Conservation (phyloP, 495 filamentous ascomycete species). For the Ascodesmis nigricans region DNA sequence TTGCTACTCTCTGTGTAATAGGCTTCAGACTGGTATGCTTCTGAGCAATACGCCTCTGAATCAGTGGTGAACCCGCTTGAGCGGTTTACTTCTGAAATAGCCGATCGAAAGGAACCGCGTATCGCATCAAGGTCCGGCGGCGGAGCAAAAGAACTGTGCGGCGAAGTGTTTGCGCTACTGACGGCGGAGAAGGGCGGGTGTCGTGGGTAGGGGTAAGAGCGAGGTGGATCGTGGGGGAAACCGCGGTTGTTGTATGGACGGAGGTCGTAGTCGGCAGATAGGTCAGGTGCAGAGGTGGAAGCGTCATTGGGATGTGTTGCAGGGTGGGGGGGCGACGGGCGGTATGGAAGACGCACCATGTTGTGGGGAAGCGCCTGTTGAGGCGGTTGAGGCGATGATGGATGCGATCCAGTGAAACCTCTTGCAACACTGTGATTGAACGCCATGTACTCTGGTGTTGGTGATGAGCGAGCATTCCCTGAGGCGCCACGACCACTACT, state of each 20-base stretch:
- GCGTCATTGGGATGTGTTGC: slow-evolving; percentile 5
- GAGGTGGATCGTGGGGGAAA: slow-evolving; percentile 7
- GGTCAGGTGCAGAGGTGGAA: slow-evolving; percentile 15
- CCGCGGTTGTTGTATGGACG: slow-evolving; percentile 9
- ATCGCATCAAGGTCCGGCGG: slow-evolving; percentile 9
- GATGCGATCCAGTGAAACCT: slow-evolving; percentile 16
- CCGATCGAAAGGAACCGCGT: slow-evolving; percentile 16
- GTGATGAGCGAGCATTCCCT: no score
- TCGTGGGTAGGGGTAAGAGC: slow-evolving; percentile 13
- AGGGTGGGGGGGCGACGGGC: slow-evolving; percentile 9
- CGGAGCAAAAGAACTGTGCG: slow-evolving; percentile 14
- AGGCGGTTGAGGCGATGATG: not conserved
- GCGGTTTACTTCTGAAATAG: slow-evolving; percentile 12
- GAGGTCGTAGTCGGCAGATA: slow-evolving; percentile 15
- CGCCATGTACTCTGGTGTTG: no score
- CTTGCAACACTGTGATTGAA: no score
- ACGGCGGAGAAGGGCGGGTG: slow-evolving; percentile 15
- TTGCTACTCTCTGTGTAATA: slow-evolving; percentile 36
- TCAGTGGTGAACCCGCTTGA: slow-evolving; percentile 16
- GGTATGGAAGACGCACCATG: slow-evolving; percentile 1
- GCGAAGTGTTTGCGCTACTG: slow-evolving; percentile 17
- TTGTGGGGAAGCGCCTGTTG: slow-evolving; percentile 4
- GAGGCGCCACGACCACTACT: no score
- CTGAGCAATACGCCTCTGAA: slow-evolving; percentile 27
- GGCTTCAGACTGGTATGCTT: slow-evolving; percentile 29